Evolutionary conservation across 1,139 yeast genomes (phyloP), one percentile per base, ranked within the genome.

Genomic region (Kluyveromyces sp.): DNA sequence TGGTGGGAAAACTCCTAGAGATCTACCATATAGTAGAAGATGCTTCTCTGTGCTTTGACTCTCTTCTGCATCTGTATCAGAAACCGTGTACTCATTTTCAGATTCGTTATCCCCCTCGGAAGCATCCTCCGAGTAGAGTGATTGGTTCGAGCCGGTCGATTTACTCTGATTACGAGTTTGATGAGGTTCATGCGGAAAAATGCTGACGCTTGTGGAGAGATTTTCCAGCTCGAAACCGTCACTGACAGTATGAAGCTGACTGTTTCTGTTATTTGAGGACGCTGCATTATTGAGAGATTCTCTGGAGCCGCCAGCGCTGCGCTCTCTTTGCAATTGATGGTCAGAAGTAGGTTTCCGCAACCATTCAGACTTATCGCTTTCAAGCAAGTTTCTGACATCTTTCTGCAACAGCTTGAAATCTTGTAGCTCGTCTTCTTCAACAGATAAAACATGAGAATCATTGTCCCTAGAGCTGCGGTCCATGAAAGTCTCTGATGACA

Each of bases 1-100:
- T 1, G 74, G 67, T 0, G 61, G 40, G 28, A 73, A 66, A 7
- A 61, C 13, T 3, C 61, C 58, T 8, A 73, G 46, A 0, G 77
- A 70, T 16, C 64, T 64, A 3, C 78, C 78, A 48, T 61, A 71
- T 3, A 70, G 51, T 13, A 8, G 30, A 8, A 35, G 11, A 22
- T 25, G 11, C 31, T 46, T 49, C 28, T 32, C 25, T 18, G 20
- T 4, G n/a, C 18, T 33, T 8, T 4, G 7, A 33, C 20, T 33
- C 4, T 33, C 36, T 6, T 18, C 20, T 33, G 22, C 8, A 12
- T 18, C 36, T 6, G 19, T 9, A 22, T 22, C 26, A 22, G 26
- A 22, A 22, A 22, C 26, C 26, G 26, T 6, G 33, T 30, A 30
- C n/a, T 30, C 17, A 15, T 30, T 4, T n/a, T 30, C 17, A 15